Base-by-base conservation (phyloP, 495 filamentous ascomycete species). In the Daldinia concentrica region DNA sequence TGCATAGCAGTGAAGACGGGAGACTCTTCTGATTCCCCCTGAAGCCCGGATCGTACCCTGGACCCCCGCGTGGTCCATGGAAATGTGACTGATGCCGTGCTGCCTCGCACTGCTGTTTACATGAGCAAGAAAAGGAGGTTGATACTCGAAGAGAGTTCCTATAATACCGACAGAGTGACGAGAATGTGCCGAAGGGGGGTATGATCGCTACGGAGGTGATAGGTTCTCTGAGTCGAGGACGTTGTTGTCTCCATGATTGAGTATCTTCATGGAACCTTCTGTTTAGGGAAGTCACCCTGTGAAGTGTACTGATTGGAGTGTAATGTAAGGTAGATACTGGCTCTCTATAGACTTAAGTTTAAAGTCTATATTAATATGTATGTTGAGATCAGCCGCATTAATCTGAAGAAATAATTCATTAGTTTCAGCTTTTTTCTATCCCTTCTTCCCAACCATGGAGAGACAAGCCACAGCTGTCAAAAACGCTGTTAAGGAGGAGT, bases 401-500 rank as follows among this genome's bases (percentile, higher is more conserved):
- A 26, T 48, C 11, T 50, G 27, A 30, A 54, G 22, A 34, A 4
- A 24, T 4, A 54, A 36, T 26, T 37, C n/a, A 1, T 39, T n/a
- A n/a, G 41, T 51, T 30, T 41, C 17, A 39, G 32, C n/a, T n/a
- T 58, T 19, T 57, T 9, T 58, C 17, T 2, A 27, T 17, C 19
- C 26, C n/a, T 24, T 34, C n/a, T 29, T 29, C 5, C 62, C n/a
- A 36, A 24, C 37, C 50, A 72, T 75, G 65, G 69, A 69, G 65
- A 62, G 30, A 26, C 60, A 55, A n/a, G 61, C 63, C 1, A 11
- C 22, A 7, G 39, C 41, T 29, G 65, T 77, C 26, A 79, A 77
- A 55, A 43, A 78, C n/a, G 76, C 41, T n/a, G 65, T 77, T 22
- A 79, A 77, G 56, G 52, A 78, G 19, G 76, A 80, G 57, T 41